Evolutionary conservation across 164 flowering plant genomes (phyloP), one percentile per base, ranked within the genome.

Genomic region (Chloranthus sessilifolius): DNA sequence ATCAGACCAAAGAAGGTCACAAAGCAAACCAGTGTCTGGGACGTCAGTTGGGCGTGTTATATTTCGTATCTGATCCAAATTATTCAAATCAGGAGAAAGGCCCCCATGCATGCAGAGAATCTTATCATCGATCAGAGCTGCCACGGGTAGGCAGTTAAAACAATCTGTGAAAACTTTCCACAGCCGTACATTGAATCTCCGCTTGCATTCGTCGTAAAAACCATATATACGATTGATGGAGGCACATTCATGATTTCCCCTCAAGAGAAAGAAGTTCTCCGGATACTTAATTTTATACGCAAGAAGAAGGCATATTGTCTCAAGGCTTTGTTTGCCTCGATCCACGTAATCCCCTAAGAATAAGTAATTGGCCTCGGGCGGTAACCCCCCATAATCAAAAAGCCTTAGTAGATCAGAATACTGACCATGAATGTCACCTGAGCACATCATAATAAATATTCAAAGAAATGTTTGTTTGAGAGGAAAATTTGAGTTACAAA

Each of bases 171-270:
- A 74, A 24, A 67, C 63, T 56, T 74, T 77, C 82, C 82, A 77
- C 8, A 74, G 49, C 50, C 73, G 65, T 23, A 78, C 77, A 68
- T 74, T 78, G 53, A 78, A 78, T 59, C 77, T 69, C 39, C 77
- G 31, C 56, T 77, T 77, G 16, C 82, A 73, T 56, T 76, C 81
- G 57, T 76, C 81, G 55, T 77, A 77, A 61, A 77, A 77, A 29
- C 81, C 81, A 68, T 77, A 77, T 55, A 74, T 77, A 10, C 77
- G 79, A 46, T 74, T 77, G 29, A 77, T 69, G 17, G 82, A 77
- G 19, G 77, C 82, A 59, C 82, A 77, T 50, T 77, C 82, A 60
- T 77, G 82, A 64, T 77, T 77, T 21, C 79, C 79, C 65, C 82
- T 69, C 56, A 77, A 59, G 15, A 77, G 71, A 50, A 76, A 76